Base-by-base conservation (phyloP, 495 filamentous ascomycete species). In the Aspergillus carlsbadensis region DNA sequence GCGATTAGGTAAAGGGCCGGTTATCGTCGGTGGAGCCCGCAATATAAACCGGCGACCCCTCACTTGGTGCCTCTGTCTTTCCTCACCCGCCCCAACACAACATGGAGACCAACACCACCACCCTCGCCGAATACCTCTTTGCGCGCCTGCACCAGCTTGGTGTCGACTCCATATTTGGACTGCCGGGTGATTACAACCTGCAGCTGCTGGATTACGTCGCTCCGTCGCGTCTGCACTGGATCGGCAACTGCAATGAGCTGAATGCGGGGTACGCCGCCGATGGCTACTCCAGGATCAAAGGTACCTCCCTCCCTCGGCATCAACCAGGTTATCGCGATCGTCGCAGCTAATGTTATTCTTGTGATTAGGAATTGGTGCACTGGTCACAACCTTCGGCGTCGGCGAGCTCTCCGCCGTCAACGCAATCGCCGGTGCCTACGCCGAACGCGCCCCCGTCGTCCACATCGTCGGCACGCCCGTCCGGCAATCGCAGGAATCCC, bases 241-340 rank as follows among this genome's bases (percentile, higher is more conserved):
- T 90, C 31, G 89, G 89, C 31, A 91, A 86, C 66, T 81, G 78
- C 56, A 91, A 92, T 60, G 88, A 91, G 65, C 78, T 92, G 34
- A 92, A 92, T 67, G 87, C 88, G 22, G 87, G 83, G 21, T 93
- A 92, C 63, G 88, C 89, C 14, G 85, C 88, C 18, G 89, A 93
- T 70, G 89, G 87, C 8, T 92, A 92, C 65, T 87, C 89, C 24
- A 77, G 89, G 22, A 73, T 88, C 51, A 86, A 85, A 54, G 87
- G 88, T 31, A 81, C 90, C 24, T 73, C 74, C 42, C 43, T 47
- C 0, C 6, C 21, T n/a, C n/a, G n/a, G n/a, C n/a, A 14, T 40
- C 15, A 2, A 5, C 18, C 17, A 3, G 1, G 10, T 35, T 13
- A 5, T 37, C 31, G 18, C 15, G 4, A 21, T 29, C 26, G 26